Evolutionary conservation across 768 basidiomycete genomes (phyloP).

Genomic region (Tylopilus felleus): DNA sequence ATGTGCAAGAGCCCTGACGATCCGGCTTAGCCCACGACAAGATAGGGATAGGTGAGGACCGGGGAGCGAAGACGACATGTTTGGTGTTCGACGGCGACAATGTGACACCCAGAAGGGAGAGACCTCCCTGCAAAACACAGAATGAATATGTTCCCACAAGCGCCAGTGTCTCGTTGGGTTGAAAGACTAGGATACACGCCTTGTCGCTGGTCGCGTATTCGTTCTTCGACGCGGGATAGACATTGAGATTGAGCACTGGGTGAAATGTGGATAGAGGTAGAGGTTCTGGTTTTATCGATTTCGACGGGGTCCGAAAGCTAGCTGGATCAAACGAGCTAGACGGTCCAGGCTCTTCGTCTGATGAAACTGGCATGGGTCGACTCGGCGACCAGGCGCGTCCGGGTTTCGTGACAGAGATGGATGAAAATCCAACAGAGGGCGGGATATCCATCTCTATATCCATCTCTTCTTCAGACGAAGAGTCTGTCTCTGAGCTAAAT

Average conservation of each 20-base stretch:
- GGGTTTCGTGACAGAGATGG: slow-evolving; percentile 14
- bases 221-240: not conserved
- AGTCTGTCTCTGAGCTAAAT: slow-evolving; percentile 30
- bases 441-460: slow-evolving; percentile 16
- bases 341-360: slow-evolving; percentile 37
- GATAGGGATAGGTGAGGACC: slow-evolving; percentile 72
- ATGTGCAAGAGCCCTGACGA: slow-evolving; percentile 11
- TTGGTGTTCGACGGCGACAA: slow-evolving; percentile 38
- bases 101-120: slow-evolving; percentile 56
- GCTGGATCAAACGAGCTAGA: slow-evolving; percentile 3
- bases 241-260: slow-evolving; percentile 29
- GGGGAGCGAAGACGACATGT: slow-evolving; percentile 70
- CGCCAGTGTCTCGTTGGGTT: slow-evolving; percentile 39
- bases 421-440: slow-evolving; percentile 9
- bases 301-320: not conserved
- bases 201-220: slow-evolving; percentile 1
- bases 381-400: slow-evolving; percentile 61
- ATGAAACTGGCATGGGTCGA: slow-evolving; percentile 44
- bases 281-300: slow-evolving; percentile 14
- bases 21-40: slow-evolving; percentile 30
- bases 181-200: slow-evolving; percentile 43
- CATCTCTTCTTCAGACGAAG: slow-evolving; percentile 27
- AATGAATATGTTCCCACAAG: slow-evolving; percentile 59
- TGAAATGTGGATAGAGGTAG: slow-evolving; percentile 47
- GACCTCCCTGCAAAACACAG: slow-evolving; percentile 56